Percentiles rank a stretch among this genome's conserved stretches.
Conservation (phyloP, 1,284 basidiomycete genomes). For the Peniophora sp. region DNA sequence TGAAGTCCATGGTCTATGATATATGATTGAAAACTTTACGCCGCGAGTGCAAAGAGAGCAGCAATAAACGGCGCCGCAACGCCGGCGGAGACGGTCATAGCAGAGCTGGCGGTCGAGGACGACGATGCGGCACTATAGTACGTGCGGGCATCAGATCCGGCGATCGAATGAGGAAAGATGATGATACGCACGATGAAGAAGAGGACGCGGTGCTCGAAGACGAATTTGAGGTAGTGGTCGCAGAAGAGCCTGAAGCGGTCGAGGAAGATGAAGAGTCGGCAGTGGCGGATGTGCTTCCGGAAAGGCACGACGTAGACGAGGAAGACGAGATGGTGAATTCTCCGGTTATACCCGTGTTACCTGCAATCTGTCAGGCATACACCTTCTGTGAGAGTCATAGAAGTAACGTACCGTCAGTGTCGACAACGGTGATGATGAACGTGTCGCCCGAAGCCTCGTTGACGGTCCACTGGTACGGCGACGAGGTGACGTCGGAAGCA, state of each 20-base stretch:
- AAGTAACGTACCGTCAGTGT: conserved; percentile 30
- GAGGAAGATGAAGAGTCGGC: conserved; percentile 13
- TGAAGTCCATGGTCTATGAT: no score
- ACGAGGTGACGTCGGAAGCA: background rate
- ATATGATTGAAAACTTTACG: background rate
- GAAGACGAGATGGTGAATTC: background rate
- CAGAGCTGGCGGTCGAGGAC: background rate
- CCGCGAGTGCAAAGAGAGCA: background rate
- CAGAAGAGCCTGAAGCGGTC: conserved; percentile 6
- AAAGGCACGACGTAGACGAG: conserved; percentile 6
- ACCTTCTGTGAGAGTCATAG: background rate
- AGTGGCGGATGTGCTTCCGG: conserved; percentile 9
- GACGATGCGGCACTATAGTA: background rate
- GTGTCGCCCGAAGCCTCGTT: conserved; percentile 32
- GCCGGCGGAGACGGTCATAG: background rate
- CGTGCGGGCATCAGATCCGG: no score
- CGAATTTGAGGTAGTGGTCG: no score
- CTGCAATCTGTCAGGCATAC: conserved; percentile 15
- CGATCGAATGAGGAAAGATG: conserved; percentile 42
- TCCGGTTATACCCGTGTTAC: conserved; percentile 10
- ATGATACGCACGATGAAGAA: conserved; percentile 90
- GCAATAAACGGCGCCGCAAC: background rate
- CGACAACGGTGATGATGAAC: conserved; percentile 1
- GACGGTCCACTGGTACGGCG: conserved; percentile 34
- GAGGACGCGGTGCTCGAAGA: conserved; percentile 8